Base-by-base conservation (phyloP, 345 rosid genomes). In the Brassica incana region DNA sequence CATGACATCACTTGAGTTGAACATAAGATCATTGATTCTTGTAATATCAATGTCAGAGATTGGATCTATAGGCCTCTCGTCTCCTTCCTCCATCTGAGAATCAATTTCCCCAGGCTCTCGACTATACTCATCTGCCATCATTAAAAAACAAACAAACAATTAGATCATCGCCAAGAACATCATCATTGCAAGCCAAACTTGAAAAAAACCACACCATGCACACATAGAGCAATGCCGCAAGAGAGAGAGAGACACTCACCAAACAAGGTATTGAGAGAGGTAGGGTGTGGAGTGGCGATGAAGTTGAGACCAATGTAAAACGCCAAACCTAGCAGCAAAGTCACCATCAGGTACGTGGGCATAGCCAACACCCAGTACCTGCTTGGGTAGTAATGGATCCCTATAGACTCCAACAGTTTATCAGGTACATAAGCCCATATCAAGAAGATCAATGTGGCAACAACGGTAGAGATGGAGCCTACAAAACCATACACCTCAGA, bases 341-440 rank as follows among this genome's bases (percentile, higher is more conserved):
- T 83, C 68, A 91, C 92, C 86, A 86, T 87, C 5, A 87, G 73
- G 81, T 91, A 91, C 3, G 87, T 87, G 8, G 99, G 96, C 80
- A 90, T 78, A 12, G 91, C 93, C 81, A 93, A 74, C 1, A 93
- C 98, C 97, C 97, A 91, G 62, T 88, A 89, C 85, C 96, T 93
- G 79, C 90, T 83, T 38, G 97, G 95, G 79, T 91, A 91, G 88
- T 91, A 90, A 78, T 45, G 84, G 81, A 95, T 89, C 45, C 95
- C 93, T 8, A 90, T 77, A 5, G 91, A 81, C 32, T 86, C 94
- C 70, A 95, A 76, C 83, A 92, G 69, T 58, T 70, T 77, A 70
- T 95, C 94, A 62, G 99, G 97, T 72, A 91, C 90, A 73, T 92
- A 95, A 1, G 99, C 97, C 99, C 97, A 92, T 33, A 83, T 82